Evolutionary conservation across 2,329 filamentous ascomycete species (phyloP).

Genomic region (Proliferodiscus dingleyae): DNA sequence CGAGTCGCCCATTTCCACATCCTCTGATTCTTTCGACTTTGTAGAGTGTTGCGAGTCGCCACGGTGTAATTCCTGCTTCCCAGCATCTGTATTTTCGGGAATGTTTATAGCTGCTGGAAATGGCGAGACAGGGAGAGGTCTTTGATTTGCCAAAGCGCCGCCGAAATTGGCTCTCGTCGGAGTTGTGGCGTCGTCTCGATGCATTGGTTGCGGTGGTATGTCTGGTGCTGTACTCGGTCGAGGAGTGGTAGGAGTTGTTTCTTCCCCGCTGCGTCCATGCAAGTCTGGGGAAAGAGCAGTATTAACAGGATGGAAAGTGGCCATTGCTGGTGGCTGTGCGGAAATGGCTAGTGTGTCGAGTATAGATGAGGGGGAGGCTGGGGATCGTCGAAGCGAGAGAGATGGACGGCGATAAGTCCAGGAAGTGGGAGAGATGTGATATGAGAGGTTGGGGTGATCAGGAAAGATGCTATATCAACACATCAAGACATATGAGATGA

Average conservation of each 20-base stretch:
- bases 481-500: conserved; percentile 23
- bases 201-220: conserved; percentile 37
- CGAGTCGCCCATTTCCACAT: conserved; percentile 73
- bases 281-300: conserved; percentile 44
- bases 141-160: conserved; percentile 42
- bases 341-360: neutral
- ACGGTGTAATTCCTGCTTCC: conserved; percentile 40
- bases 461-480: conserved; percentile 19
- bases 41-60: conserved; percentile 57
- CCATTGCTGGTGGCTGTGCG: conserved; percentile 39
- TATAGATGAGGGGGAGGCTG: conserved; percentile 24
- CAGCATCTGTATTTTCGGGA: conserved; percentile 41
- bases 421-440: conserved; percentile 11
- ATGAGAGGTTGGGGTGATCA: conserved; percentile 17
- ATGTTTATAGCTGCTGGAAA: conserved; percentile 48
- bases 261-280: conserved; percentile 37
- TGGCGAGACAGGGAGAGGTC: conserved; percentile 47
- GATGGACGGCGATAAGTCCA: conserved; percentile 11
- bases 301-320: conserved; percentile 58
- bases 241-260: conserved; percentile 51
- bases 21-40: conserved; percentile 58
- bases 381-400: conserved; percentile 13
- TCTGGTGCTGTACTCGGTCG: conserved; percentile 39
- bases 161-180: conserved; percentile 57
- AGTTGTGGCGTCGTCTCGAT: conserved; percentile 49